These are phyloP conservation scores for Leccinum fibrillosum DNA, from an alignment of 768 basidiomycete genomes.

Conservation along the genomic window DNA sequence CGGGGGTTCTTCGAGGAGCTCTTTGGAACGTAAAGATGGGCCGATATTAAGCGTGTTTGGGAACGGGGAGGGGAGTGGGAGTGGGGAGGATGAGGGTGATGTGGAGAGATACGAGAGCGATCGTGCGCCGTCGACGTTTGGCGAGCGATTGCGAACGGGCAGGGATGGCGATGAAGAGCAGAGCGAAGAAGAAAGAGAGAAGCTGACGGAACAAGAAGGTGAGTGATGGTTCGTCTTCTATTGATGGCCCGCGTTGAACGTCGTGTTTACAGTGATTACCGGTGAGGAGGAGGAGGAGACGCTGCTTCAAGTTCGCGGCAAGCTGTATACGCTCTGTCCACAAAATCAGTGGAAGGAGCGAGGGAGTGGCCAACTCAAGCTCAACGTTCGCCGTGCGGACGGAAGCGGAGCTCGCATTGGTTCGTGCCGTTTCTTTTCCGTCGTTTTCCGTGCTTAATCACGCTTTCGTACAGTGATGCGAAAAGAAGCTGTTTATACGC, in stretches of 20 bases:
- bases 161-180: constrained; percentile 57
- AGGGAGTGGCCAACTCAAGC: constrained; percentile 65
- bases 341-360: constrained; percentile 74
- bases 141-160: constrained; percentile 62
- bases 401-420: constrained; percentile 68
- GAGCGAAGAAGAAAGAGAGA: constrained; percentile 39
- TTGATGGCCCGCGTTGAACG: background rate
- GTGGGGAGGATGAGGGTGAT: constrained; percentile 45
- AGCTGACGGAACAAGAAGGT: constrained; percentile 70
- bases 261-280: constrained; percentile 50
- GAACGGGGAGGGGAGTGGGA: constrained; percentile 36
- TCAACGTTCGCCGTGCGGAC: constrained; percentile 65
- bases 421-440: constrained; percentile 22
- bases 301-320: constrained; percentile 72
- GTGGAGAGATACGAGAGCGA: constrained; percentile 30
- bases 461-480: constrained; percentile 61
- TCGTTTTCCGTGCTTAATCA: constrained; percentile 8
- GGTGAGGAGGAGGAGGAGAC: constrained; percentile 84
- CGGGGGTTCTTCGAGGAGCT: constrained; percentile 40
- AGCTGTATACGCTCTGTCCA: constrained; percentile 59
- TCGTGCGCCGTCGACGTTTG: constrained; percentile 45
- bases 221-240: constrained; percentile 15
- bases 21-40: constrained; percentile 38
- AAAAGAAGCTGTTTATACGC: constrained; percentile 76
- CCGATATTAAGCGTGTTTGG: constrained; percentile 29